A percentile compares a stretch with the other conserved stretches of the same genome.
phyloP scores from a whole-genome alignment of 2,329 filamentous ascomycete species.

The Pyricularia pennisetigena region DNA sequence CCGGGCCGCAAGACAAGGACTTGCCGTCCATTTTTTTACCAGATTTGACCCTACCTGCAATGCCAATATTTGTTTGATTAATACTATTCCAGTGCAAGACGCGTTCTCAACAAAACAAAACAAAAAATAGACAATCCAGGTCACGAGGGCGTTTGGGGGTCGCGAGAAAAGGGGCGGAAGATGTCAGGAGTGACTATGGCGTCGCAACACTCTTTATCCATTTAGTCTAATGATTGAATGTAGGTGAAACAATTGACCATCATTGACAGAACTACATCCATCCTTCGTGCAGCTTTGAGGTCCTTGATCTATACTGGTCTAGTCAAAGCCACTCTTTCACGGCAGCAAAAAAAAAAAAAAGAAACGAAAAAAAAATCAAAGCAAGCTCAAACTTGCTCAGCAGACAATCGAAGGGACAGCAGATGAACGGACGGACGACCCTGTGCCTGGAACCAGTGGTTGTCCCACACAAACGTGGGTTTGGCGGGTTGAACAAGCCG shows the following conservation, averaged over 20 bases:
- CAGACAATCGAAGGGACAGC: neutral
- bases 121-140: neutral
- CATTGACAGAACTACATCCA: too few species aligned
- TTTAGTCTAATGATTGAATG: neutral
- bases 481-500: neutral
- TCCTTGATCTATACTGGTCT: neutral
- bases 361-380: neutral
- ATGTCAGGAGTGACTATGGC: neutral
- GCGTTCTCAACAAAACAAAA: neutral
- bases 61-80: neutral
- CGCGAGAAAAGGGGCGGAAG: neutral
- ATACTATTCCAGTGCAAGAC: neutral
- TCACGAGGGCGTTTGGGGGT: neutral
- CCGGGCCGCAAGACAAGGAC: neutral
- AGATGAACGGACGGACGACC: neutral
- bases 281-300: too few species aligned
- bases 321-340: neutral
- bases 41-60: neutral
- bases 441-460: neutral
- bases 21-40: neutral
- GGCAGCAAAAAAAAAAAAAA: neutral
- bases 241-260: neutral
- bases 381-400: neutral
- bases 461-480: neutral
- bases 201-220: neutral